Evolutionary conservation across 164 flowering plant genomes (phyloP).

Genomic region (Akebia trifoliata): DNA sequence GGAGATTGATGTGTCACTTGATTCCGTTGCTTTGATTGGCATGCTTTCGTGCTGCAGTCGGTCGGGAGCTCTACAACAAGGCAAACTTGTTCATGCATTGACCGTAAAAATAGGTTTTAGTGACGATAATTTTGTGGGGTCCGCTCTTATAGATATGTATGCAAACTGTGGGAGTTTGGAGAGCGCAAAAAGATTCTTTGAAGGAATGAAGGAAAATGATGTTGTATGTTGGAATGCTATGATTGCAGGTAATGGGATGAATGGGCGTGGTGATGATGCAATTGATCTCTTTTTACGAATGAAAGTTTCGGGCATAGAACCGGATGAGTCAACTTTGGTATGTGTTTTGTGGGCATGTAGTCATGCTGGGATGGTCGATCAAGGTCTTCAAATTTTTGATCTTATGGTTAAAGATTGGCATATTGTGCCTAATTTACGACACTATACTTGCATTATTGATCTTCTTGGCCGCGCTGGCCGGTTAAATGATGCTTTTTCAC

Average conservation of each 20-base stretch:
- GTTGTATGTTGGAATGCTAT: constrained; percentile 42
- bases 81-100: constrained; percentile 31
- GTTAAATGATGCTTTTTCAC: constrained; percentile 26
- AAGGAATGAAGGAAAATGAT: constrained; percentile 29
- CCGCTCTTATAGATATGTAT: constrained; percentile 41
- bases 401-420: constrained; percentile 16
- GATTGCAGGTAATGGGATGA: constrained; percentile 33
- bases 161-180: constrained; percentile 30
- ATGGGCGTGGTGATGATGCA: constrained; percentile 35
- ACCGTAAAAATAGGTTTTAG: constrained; percentile 27
- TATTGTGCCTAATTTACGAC: constrained; percentile 28
- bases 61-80: constrained; percentile 34
- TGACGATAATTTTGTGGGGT: constrained; percentile 28
- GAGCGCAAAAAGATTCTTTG: constrained; percentile 26
- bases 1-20: constrained; percentile 18
- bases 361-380: constrained; percentile 36
- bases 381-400: constrained; percentile 29
- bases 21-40: constrained; percentile 28
- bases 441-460: constrained; percentile 38
- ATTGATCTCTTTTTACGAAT: constrained; percentile 29
- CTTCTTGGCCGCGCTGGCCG: constrained; percentile 42
- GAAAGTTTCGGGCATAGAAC: constrained; percentile 24
- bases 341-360: constrained; percentile 37
- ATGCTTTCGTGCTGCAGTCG: constrained; percentile 32
- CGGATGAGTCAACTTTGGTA: constrained; percentile 35